Base-by-base conservation (phyloP, 2,329 filamentous ascomycete species). In the Tolypocladium album region DNA sequence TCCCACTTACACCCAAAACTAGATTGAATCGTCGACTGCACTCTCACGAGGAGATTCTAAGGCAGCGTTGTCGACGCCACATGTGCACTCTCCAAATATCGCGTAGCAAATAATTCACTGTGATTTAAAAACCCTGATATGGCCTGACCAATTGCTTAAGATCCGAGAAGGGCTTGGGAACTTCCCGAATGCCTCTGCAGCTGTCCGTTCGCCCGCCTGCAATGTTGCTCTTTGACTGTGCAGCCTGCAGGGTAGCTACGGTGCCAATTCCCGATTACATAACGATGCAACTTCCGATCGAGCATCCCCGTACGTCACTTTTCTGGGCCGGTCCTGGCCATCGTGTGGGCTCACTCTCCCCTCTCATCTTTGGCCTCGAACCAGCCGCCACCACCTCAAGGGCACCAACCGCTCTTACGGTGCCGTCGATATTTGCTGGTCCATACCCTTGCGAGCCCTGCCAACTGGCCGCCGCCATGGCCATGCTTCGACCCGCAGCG, bases 401-500 rank as follows among this genome's bases (percentile, higher is more conserved):
- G 17, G 39, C 39, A 57, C 45, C 40, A 57, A 34, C 43, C 39
- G 24, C 56, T 43, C 56, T 45, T 57, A 22, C 50, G 50, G 50
- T 38, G 50, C 36, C 31, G 11, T 55, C 50, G 2, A 12, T 38
- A 36, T 24, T 22, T 13, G 50, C 50, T 53, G 50, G 31, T 36
- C 9, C 31, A 53, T 36, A 36, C 22, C 5, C 8, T 20, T 9
- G 47, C 17, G 27, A 34, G 27, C 27, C 47, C 17, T 34, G 47
- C 17, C 27, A 17, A 36, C 31, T 34, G 31, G 55, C 52, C 55
- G 40, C 59, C 12, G 36, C 31, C 4, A 40, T 60, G 57, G 57
- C 39, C 42, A 72, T 72, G 70, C 64, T 74, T 31, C 71, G 71
- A 56, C 67, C 69, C 50, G 62, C 64, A 45, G 56, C 63, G 47